Evolutionary conservation across 148 eudicot species (phyloP).

Genomic region (Chenopodium formosanum): DNA sequence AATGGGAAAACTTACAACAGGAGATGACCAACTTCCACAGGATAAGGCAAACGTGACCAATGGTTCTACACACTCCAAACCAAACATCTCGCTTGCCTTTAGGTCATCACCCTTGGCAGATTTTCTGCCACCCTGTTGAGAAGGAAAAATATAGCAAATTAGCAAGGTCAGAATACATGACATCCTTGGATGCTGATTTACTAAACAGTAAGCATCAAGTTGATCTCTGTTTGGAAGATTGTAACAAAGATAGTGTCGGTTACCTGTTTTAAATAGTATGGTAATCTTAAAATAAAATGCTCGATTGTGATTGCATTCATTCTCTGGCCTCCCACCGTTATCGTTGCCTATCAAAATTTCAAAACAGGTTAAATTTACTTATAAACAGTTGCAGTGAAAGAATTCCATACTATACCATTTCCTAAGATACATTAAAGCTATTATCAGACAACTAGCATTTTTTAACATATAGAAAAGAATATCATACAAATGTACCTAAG

Average conservation of each 20-base stretch:
- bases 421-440: not conserved
- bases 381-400: constrained; percentile 4
- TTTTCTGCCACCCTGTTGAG: constrained; percentile 45
- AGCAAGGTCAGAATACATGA: not conserved
- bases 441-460: too few species aligned
- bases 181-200: not conserved
- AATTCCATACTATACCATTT: not conserved
- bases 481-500: too few species aligned
- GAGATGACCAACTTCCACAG: constrained; percentile 95
- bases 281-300: constrained; percentile 69
- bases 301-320: constrained; percentile 69
- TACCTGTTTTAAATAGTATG: constrained; percentile 60
- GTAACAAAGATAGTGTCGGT: constrained; percentile 1
- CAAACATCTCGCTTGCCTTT: constrained; percentile 49
- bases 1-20: constrained; percentile 63
- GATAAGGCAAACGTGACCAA: constrained; percentile 83
- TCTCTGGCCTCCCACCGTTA: constrained; percentile 59
- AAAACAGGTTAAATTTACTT: not conserved
- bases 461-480: too few species aligned
- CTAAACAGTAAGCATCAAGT: not conserved
- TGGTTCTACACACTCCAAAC: constrained; percentile 86
- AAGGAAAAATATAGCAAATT: not conserved
- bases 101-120: constrained; percentile 42
- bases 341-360: constrained; percentile 51
- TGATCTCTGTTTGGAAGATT: not conserved